phyloP scores from a whole-genome alignment of 169 alveolate species.

The Perkinsus olseni region DNA sequence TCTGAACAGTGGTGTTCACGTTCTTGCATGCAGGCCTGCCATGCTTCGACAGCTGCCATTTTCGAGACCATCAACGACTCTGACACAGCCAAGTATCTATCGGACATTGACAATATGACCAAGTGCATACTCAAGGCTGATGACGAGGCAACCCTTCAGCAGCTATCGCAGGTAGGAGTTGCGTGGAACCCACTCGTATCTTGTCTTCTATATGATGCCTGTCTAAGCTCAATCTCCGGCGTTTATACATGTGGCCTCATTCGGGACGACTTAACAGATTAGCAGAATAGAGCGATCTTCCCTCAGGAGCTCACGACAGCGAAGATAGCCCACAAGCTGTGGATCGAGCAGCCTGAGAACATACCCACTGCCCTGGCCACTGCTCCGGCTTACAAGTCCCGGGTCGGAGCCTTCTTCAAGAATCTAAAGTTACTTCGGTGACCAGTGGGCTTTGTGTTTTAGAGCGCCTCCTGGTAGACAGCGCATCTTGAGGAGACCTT shows the following conservation, averaged over 20 bases:
- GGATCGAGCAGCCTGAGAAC: conserved; percentile 33
- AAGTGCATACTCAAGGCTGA: background rate
- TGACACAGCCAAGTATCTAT: background rate
- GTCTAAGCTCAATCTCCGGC: too few relatives aligned
- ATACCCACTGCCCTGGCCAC: conserved; percentile 37
- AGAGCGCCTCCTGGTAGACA: background rate
- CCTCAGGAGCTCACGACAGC: conserved; percentile 11
- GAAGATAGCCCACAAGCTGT: conserved; percentile 22
- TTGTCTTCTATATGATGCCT: too few relatives aligned
- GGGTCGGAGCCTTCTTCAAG: background rate
- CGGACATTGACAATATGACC: background rate
- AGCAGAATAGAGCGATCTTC: background rate
- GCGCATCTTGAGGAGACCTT: background rate
- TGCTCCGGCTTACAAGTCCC: background rate
- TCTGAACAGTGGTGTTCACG: background rate
- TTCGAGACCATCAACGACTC: background rate
- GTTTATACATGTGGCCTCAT: too few relatives aligned
- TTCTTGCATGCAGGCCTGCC: background rate
- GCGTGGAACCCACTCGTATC: too few relatives aligned
- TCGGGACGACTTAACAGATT: background rate
- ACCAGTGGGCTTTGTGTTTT: background rate
- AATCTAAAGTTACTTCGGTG: background rate
- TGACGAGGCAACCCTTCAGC: background rate
- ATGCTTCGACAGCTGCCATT: background rate
- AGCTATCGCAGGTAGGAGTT: background rate